Conservation (phyloP, 2,329 filamentous ascomycete genomes). For the Cladophialophora bantiana region DNA sequence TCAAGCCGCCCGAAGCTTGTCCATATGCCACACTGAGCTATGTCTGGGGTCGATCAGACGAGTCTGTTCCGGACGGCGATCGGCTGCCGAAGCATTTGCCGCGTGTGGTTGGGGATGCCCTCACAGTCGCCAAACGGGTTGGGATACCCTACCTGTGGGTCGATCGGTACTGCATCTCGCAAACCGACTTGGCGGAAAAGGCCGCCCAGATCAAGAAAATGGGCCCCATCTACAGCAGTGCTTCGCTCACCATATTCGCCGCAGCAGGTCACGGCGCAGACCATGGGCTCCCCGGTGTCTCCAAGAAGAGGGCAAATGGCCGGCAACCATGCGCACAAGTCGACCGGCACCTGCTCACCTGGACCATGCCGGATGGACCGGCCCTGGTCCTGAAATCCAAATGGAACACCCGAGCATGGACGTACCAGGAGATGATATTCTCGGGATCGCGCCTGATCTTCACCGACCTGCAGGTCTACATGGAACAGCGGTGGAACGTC, state of each 20-base stretch:
- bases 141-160: constrained; percentile 57
- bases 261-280: constrained; percentile 48
- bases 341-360: neutral
- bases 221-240: constrained; percentile 56
- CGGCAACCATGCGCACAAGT: neutral
- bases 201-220: constrained; percentile 54
- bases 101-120: constrained; percentile 22
- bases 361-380: constrained; percentile 4
- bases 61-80: constrained; percentile 44
- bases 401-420: constrained; percentile 43
- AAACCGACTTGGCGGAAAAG: constrained; percentile 53
- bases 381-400: neutral
- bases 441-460: constrained; percentile 45
- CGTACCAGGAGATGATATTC: constrained; percentile 47
- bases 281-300: constrained; percentile 45
- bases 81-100: constrained; percentile 53
- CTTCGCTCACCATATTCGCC: constrained; percentile 54
- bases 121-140: constrained; percentile 50
- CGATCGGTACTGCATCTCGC: constrained; percentile 49
- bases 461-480: constrained; percentile 43
- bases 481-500: constrained; percentile 35
- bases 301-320: neutral
- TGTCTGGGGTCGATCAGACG: constrained; percentile 49
- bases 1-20: constrained; percentile 2
- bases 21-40: constrained; percentile 57